A percentile compares a stretch with the other conserved stretches of the same genome.
Conservation (phyloP, 257 asterid genomes). For the Nicotiana sylvestris region DNA sequence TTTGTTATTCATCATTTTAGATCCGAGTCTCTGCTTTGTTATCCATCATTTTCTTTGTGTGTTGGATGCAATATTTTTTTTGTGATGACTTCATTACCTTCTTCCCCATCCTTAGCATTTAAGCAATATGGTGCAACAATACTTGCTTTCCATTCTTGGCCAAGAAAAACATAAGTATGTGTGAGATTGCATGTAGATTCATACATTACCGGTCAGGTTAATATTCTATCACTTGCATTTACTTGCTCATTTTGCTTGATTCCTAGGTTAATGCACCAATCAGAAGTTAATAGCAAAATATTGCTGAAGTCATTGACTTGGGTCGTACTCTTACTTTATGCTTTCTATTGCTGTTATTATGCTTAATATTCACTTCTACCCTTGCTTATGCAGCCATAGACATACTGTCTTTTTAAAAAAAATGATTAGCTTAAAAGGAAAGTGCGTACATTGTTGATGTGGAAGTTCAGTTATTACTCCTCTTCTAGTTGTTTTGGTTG, state of each 20-base stretch:
- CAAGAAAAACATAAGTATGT: background rate
- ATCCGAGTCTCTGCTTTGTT: background rate
- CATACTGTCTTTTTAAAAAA: background rate
- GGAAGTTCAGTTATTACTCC: background rate
- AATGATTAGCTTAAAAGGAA: background rate
- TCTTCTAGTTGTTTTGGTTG: background rate
- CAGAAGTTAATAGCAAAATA: background rate
- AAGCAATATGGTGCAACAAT: background rate
- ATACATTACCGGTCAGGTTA: background rate
- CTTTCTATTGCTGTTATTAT: background rate
- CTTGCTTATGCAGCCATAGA: background rate
- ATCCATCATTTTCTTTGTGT: conserved; percentile 2
- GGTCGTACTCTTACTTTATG: background rate
- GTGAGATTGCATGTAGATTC: background rate
- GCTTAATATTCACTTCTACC: background rate
- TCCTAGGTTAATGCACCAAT: background rate
- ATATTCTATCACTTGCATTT: background rate
- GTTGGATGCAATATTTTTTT: background rate
- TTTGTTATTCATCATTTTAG: background rate
- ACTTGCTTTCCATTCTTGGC: background rate
- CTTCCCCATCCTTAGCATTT: background rate
- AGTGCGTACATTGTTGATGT: background rate
- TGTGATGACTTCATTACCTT: background rate
- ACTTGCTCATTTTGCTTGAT: background rate
- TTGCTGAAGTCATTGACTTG: background rate